phyloP scores from a whole-genome alignment of 106 monocot species.

The Acorus calamus region DNA sequence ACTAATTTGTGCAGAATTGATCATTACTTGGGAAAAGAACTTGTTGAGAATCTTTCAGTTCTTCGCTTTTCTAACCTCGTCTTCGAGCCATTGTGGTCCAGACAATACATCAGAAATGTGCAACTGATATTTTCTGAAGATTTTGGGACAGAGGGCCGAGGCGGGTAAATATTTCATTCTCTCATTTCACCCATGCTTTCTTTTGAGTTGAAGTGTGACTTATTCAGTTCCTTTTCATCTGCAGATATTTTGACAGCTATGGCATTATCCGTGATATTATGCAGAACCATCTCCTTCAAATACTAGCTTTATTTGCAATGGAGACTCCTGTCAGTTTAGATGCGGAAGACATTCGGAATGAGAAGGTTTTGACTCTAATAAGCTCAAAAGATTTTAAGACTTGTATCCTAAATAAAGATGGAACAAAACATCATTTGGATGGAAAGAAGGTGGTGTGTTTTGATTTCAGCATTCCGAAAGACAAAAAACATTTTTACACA shows the following conservation, averaged over 20 bases:
- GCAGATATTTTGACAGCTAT: constrained; percentile 80
- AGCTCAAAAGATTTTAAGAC: too few species aligned
- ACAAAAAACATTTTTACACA: too few species aligned
- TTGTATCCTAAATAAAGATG: too few species aligned
- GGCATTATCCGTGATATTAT: constrained; percentile 90
- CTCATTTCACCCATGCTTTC: neutral
- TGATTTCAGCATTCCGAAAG: too few species aligned
- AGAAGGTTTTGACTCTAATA: constrained; percentile 36
- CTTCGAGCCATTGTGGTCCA: constrained; percentile 72
- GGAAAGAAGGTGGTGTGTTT: too few species aligned
- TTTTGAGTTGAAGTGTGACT: neutral
- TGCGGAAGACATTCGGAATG: constrained; percentile 76
- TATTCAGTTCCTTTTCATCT: neutral
- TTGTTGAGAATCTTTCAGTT: constrained; percentile 88
- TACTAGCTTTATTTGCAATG: constrained; percentile 82
- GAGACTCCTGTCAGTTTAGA: constrained; percentile 81
- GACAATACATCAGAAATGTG: constrained; percentile 78
- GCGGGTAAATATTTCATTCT: constrained; percentile 35
- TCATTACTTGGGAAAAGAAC: constrained; percentile 88
- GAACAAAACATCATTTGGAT: too few species aligned
- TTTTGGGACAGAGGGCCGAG: constrained; percentile 84
- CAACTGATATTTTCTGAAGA: constrained; percentile 88
- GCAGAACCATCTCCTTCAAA: constrained; percentile 87
- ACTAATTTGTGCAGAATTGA: constrained; percentile 47
- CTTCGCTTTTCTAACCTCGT: constrained; percentile 86